Base-by-base conservation (phyloP, 768 basidiomycete genomes). In the Naganishia kalamii region DNA sequence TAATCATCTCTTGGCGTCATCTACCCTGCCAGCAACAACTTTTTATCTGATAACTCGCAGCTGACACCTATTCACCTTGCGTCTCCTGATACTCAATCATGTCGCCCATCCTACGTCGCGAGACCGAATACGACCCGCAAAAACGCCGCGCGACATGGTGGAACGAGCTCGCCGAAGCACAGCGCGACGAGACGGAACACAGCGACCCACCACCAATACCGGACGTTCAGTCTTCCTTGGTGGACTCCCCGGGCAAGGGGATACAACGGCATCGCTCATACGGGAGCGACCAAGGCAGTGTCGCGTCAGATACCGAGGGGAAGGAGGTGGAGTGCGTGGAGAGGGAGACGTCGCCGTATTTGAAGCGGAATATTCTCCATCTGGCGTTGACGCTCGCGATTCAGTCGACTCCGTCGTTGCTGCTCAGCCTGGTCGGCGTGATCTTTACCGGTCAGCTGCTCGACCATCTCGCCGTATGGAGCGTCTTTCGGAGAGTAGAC, bases 361-460 rank as follows among this genome's bases (percentile, higher is more conserved):
- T 54, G 10, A 37, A 37, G 23, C 52, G 50, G 17, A 52, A 17
- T 2, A 32, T 41, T 23, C 5, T 57, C 30, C 54, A 57, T 23
- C 54, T 41, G 3, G 54, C 54, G 10, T 35, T 57, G 11, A 57
- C 60, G 10, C 66, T 67, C 32, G 37, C 62, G 32, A 3, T 61
- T 6, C 71, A 97, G 94, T 88, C 88, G 41, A 85, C 89, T 1
- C 93, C 94, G 0, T 89, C 91, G 17, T 82, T 99, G 29, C 80
- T 96, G 7, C 81, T 97, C 57, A 88, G 89, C 0, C 86, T 92
- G 0, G 72, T 90, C 17, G 90, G 92, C 10, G 81, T 92, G 47
- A 81, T 96, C 35, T 88, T 98, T 72, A 93, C 93, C 1, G 94
- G 96, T 17, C 87, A 92, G 74, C 83, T 97, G 0, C 80, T 99